Conservation (phyloP, 2,329 filamentous ascomycete species). For the Botryotinia convoluta region DNA sequence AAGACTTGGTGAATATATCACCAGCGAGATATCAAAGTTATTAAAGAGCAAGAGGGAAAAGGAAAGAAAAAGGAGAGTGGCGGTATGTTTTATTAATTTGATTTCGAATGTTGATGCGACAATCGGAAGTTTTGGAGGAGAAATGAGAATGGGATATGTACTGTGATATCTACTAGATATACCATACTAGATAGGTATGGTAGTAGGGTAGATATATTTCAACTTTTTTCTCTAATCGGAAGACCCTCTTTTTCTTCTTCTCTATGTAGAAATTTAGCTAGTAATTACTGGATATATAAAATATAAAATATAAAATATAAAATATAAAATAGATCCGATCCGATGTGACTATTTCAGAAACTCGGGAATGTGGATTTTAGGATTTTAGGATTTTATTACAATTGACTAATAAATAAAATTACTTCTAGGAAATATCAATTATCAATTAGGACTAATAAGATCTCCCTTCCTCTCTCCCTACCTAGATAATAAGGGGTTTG, state of each 20-base stretch:
- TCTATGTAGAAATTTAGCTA: too few relatives aligned
- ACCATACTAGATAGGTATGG: neutral
- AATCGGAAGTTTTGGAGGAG: neutral
- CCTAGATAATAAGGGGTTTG: neutral
- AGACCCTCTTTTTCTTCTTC: neutral
- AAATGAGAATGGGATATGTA: neutral
- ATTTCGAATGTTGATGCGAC: neutral
- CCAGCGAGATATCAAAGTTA: neutral
- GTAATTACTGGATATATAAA: too few relatives aligned
- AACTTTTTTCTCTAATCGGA: neutral
- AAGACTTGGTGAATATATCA: neutral
- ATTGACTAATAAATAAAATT: neutral
- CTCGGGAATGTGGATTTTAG: neutral
- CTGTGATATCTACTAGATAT: neutral
- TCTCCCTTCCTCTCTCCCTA: neutral
- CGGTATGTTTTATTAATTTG: constrained; percentile 1
- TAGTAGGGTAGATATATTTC: neutral
- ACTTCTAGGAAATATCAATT: neutral
- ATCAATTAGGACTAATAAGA: too few relatives aligned
- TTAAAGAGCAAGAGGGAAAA: neutral
- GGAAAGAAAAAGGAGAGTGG: constrained; percentile 1
- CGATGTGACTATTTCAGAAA: neutral
- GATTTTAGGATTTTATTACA: neutral
- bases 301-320: neutral
- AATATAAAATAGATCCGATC: neutral